These are phyloP conservation scores for Nannochloropsis gaditana DNA, from an alignment of 108 stramenopile species.

Conservation along the genomic window DNA sequence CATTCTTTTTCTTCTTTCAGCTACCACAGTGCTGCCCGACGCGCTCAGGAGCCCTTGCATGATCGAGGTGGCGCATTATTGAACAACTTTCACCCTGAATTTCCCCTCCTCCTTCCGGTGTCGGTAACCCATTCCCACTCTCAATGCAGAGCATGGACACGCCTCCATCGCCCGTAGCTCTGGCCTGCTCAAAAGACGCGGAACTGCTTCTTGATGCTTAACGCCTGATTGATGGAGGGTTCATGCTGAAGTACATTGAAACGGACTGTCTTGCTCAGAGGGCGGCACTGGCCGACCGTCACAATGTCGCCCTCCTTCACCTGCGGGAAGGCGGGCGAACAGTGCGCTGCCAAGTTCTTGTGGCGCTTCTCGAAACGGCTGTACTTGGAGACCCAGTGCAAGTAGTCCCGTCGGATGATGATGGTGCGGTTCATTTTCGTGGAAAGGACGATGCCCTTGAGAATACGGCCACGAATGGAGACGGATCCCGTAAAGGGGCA, in stretches of 20 bases:
- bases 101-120: too few relatives aligned
- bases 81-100: too few relatives aligned
- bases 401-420: constrained; percentile 98
- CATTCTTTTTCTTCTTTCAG: too few relatives aligned
- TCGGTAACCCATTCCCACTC: too few relatives aligned
- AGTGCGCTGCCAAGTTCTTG: constrained; percentile 97
- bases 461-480: constrained; percentile 70
- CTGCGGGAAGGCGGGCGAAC: constrained; percentile 84
- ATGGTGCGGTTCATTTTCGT: constrained; percentile 99
- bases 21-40: too few relatives aligned
- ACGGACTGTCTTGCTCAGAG: constrained; percentile 96
- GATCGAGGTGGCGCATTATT: too few relatives aligned
- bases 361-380: constrained; percentile 97
- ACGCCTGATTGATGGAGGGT: constrained; percentile 55
- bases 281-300: constrained; percentile 99
- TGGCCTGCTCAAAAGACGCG: constrained; percentile 54
- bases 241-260: constrained; percentile 71
- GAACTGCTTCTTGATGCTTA: constrained; percentile 62
- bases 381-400: constrained; percentile 98
- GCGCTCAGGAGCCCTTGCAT: too few relatives aligned
- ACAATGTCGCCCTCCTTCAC: constrained; percentile 99
- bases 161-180: too few relatives aligned
- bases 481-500: constrained; percentile 99
- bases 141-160: too few relatives aligned
- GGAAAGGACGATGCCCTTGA: constrained; percentile 95